Conservation (phyloP, 2,329 filamentous ascomycete species). For the Penicillium sp. region DNA sequence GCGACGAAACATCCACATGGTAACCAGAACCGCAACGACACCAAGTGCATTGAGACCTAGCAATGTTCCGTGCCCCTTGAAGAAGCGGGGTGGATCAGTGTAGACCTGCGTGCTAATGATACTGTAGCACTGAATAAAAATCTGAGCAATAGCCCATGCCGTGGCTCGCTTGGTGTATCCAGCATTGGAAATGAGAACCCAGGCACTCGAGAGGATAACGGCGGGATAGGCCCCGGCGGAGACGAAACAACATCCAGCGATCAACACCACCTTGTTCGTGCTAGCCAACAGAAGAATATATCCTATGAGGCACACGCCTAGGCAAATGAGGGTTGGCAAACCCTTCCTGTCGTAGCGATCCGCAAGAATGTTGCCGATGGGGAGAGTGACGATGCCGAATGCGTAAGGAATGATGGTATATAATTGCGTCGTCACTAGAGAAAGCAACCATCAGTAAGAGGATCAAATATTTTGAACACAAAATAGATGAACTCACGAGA, state of each 20-base stretch:
- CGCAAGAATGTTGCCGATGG: background rate
- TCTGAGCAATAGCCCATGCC: slow-evolving; percentile 2
- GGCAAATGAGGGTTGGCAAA: background rate
- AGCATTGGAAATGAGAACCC: slow-evolving; percentile 3
- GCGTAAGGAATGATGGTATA: slow-evolving; percentile 6
- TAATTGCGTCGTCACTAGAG: background rate
- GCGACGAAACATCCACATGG: background rate
- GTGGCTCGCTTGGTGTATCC: slow-evolving; percentile 4
- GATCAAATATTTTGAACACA: too few relatives aligned
- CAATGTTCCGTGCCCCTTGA: slow-evolving; percentile 2
- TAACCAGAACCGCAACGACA: background rate
- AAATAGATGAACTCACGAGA: background rate
- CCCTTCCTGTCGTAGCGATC: background rate
- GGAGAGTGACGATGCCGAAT: slow-evolving; percentile 5
- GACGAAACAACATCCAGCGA: slow-evolving; percentile 4
- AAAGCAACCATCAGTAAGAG: background rate
- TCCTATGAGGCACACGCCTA: background rate
- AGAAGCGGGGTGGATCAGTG: slow-evolving; percentile 2
- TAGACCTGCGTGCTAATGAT: slow-evolving; percentile 7
- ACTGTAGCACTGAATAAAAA: slow-evolving; percentile 7
- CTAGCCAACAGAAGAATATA: slow-evolving; percentile 5
- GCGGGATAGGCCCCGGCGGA: slow-evolving; percentile 1
- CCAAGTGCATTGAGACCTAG: slow-evolving; percentile 4
- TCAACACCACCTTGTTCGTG: background rate
- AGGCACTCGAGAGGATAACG: background rate